Base-by-base conservation (phyloP, 768 basidiomycete genomes). In the Antrodiella citrinella region DNA sequence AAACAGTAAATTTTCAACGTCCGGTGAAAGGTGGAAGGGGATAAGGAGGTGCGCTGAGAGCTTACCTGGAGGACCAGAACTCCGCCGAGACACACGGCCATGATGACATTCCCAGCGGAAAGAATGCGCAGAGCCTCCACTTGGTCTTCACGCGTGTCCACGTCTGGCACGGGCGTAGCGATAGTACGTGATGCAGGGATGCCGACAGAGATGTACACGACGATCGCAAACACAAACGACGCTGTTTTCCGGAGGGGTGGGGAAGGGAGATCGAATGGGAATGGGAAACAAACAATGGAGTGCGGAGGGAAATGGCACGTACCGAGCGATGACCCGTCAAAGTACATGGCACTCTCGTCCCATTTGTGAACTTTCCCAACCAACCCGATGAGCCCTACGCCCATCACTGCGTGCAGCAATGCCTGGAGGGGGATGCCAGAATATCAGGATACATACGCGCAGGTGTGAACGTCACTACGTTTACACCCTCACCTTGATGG, bases 271-370 rank as follows among this genome's bases (percentile, higher is more conserved):
- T 26, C 15, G 30, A 39, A 21, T 21, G 47, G 26, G 25, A 39
- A 46, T 38, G 44, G 13, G n/a, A 24, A 40, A 40, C 22, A 2
- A 24, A 38, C 15, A 23, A 23, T 26, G 40, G 25, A 47, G 43
- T 35, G n/a, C n/a, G 25, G 41, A 9, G 21, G 48, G 51, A 44
- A 22, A 30, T 22, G 13, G 25, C 12, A 72, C 80, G 58, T 57
- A 93, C 93, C 90, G 52, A 95, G 67, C 57, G 81, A 83, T 20
- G 85, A 83, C 19, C 94, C 94, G 65, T 97, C 94, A 65, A 97
- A 97, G 72, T 90, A 93, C 69, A 94, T 77, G 5, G 94, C 94
- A 57, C 87, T 91, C 60, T 96, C 93, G 61, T 84, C 82, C 91
- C 92, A 96, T 54, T 73, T 78, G 65, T 87, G 75, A 51, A 96